Evolutionary conservation across 2,329 filamentous ascomycete species (phyloP).

Genomic region (Pezicula radicicola): DNA sequence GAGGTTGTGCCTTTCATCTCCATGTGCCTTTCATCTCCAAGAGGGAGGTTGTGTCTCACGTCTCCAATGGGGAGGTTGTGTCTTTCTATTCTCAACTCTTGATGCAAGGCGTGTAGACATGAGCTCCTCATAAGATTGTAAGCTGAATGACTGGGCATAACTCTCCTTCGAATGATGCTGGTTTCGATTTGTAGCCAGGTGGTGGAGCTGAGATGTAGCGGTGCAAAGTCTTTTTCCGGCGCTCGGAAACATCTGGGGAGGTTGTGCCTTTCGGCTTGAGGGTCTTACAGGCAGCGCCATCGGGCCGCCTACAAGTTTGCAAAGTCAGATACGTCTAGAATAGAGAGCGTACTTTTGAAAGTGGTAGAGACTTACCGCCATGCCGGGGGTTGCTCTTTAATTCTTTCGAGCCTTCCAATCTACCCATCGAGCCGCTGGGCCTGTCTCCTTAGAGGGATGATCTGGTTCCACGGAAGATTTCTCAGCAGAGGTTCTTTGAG

Average conservation of each 20-base stretch:
- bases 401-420: conserved; percentile 7
- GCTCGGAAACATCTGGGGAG: not conserved
- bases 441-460: conserved; percentile 6
- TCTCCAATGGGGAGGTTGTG: not conserved
- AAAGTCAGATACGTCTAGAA: conserved; percentile 10
- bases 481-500: no score
- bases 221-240: no score
- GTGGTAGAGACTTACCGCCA: conserved; percentile 4
- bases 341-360: conserved; percentile 9
- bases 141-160: not conserved
- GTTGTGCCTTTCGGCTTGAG: not conserved
- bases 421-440: conserved; percentile 4
- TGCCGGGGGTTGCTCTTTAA: conserved; percentile 5
- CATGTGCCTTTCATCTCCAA: not conserved
- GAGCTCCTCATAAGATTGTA: conserved; percentile 1
- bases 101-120: conserved; percentile 1
- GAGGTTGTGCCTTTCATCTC: conserved; percentile 2
- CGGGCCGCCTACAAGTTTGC: conserved; percentile 10
- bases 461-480: conserved; percentile 6
- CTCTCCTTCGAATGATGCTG: conserved; percentile 3
- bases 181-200: not conserved
- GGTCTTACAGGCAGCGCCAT: conserved; percentile 8
- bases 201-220: no score
- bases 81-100: conserved; percentile 3
- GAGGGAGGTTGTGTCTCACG: not conserved